These are phyloP conservation scores for Agrocybe pediades DNA, from an alignment of 768 basidiomycete species.

Conservation along the genomic window DNA sequence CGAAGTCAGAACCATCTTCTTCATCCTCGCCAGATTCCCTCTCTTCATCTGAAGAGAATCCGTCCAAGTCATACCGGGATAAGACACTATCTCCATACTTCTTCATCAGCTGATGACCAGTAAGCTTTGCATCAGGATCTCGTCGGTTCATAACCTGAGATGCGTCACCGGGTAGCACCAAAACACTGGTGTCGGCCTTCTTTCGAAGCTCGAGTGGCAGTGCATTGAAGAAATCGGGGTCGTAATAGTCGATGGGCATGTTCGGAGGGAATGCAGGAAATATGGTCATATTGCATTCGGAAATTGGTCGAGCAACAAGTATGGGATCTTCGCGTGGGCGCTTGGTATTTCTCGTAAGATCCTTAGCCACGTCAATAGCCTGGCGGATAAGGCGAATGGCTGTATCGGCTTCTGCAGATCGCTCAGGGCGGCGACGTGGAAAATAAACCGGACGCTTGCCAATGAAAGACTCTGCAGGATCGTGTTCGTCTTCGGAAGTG, in stretches of 20 bases:
- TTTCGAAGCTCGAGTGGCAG: conserved; percentile 2
- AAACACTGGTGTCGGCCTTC: not conserved
- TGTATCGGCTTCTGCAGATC: not conserved
- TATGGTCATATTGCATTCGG: not conserved
- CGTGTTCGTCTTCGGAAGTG: conserved; percentile 20
- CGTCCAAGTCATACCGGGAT: no score
- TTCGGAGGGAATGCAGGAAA: not conserved
- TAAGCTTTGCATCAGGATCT: no score
- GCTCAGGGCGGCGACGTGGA: not conserved
- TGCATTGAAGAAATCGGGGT: conserved; percentile 9
- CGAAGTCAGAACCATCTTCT: no score
- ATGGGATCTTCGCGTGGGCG: not conserved
- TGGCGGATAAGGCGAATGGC: not conserved
- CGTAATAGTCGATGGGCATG: conserved; percentile 18
- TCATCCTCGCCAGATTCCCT: no score
- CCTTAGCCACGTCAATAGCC: no score
- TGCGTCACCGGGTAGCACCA: no score
- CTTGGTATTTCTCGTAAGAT: not conserved
- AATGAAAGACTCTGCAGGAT: conserved; percentile 1
- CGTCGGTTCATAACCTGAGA: no score
- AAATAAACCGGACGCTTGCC: not conserved
- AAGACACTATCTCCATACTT: no score
- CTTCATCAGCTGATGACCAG: no score
- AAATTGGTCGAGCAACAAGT: not conserved
- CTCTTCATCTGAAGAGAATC: no score